Evolutionary conservation across 2,329 filamentous ascomycete genomes (phyloP).

Genomic region (Capronia epimyces): DNA sequence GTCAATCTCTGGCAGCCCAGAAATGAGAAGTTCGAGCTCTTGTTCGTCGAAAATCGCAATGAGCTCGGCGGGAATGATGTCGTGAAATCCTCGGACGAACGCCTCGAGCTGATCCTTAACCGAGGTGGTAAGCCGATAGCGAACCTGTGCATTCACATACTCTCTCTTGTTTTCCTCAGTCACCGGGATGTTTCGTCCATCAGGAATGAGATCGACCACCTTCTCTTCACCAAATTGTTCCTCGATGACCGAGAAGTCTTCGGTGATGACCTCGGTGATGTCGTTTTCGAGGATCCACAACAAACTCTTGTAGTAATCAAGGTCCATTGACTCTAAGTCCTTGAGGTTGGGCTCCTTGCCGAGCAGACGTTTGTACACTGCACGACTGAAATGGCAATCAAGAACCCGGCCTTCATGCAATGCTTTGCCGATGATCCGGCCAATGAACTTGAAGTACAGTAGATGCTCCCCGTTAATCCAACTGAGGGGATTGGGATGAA

Average conservation of each 20-base stretch:
- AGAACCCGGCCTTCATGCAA: constrained; percentile 92
- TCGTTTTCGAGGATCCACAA: constrained; percentile 99
- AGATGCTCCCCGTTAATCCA: constrained; percentile 92
- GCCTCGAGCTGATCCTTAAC: constrained; percentile 91
- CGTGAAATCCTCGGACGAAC: constrained; percentile 93
- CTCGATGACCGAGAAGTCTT: constrained; percentile 90
- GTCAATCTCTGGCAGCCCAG: constrained; percentile 92
- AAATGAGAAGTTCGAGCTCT: constrained; percentile 92
- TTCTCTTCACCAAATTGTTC: constrained; percentile 89
- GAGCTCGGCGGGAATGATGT: constrained; percentile 90
- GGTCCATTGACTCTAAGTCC: constrained; percentile 97
- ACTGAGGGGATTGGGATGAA: constrained; percentile 95
- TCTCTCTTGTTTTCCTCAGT: constrained; percentile 99
- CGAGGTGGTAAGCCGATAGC: constrained; percentile 85
- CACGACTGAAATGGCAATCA: constrained; percentile 97
- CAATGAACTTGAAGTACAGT: constrained; percentile 99
- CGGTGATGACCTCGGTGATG: constrained; percentile 94
- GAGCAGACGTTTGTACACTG: constrained; percentile 95
- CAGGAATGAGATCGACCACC: constrained; percentile 76
- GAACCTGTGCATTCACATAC: constrained; percentile 88
- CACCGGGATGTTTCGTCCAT: constrained; percentile 86
- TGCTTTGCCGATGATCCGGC: constrained; percentile 95
- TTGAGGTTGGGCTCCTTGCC: constrained; percentile 94
- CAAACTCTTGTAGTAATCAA: constrained; percentile 97
- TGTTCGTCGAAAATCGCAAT: constrained; percentile 98